phyloP scores from a whole-genome alignment of 495 filamentous ascomycete genomes.

The Penicillium parvum region DNA sequence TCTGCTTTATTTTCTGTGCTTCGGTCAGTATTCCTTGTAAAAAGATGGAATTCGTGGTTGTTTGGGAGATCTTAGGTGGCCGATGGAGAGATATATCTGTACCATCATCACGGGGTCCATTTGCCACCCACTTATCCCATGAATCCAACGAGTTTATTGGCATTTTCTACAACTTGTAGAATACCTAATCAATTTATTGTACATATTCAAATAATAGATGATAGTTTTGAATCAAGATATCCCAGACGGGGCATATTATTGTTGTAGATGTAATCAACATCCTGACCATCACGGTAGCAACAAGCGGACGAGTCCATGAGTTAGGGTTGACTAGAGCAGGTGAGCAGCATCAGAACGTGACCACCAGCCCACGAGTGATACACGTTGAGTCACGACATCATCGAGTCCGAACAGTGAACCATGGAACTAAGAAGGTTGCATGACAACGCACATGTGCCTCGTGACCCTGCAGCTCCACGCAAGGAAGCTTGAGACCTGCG shows the following conservation, averaged over 20 bases:
- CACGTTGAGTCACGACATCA: conserved; percentile 20
- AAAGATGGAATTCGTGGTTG: no score
- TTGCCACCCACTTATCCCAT: conserved; percentile 1
- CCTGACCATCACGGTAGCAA: not conserved
- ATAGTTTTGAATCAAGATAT: no score
- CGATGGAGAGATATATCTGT: conserved; percentile 1
- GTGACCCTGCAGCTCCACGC: conserved; percentile 22
- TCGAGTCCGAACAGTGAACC: conserved; percentile 21
- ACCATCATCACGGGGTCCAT: no score
- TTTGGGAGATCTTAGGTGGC: no score
- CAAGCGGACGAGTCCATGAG: conserved; percentile 3
- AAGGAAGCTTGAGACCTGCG: conserved; percentile 3
- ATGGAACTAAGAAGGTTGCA: no score
- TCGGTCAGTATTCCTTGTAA: no score
- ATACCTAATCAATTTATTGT: not conserved
- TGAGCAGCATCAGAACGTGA: not conserved
- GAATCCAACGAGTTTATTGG: no score
- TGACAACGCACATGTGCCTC: conserved; percentile 12
- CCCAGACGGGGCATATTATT: no score
- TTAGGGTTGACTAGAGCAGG: conserved; percentile 2
- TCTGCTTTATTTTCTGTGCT: no score
- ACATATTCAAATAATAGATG: no score
- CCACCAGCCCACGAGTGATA: not conserved
- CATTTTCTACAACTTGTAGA: no score
- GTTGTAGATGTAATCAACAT: not conserved